Evolutionary conservation across 345 rosid genomes (phyloP), one percentile per base, ranked within the genome.

Genomic region (Cochlearia excelsa): DNA sequence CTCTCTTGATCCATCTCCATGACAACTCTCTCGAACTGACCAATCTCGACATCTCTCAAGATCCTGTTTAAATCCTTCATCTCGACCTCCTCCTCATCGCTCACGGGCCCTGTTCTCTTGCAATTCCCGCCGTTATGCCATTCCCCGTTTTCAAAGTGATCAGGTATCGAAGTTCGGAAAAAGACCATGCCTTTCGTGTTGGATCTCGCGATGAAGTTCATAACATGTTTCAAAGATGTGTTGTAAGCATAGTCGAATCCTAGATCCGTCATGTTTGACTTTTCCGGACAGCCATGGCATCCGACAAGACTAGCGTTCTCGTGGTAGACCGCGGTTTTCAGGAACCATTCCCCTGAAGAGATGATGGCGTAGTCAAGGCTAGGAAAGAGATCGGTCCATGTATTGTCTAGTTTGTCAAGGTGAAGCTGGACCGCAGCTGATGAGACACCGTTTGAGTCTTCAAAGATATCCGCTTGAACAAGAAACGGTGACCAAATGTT

Each of bases 281-380:
- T 75, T 61, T 78, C 78, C 0, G 84, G 77, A 66, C 99, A 93
- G 68, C 82, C 70, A 71, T 93, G 96, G 77, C 99, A 93, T 71
- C 95, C 97, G 0, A 85, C 59, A 0, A 30, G 57, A 1, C 59
- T 79, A 49, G 72, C 73, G 35, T 87, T 83, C 75, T 85, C 95
- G 34, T 93, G 80, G 75, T 93, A 93, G 58, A 93, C 62, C 3
- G 97, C 81, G 10, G 89, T 81, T 76, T 87, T 89, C 51, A 93
- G 82, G 72, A 79, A 93, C 99, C 99, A 93, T 78, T 89, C 88
- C 46, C 99, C 99, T 0, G 95, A 89, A 1, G 99, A 93, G 70
- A 93, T 75, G 59, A 93, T 84, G 30, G 76, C 69, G 72, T 84
- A 89, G 71, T 93, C 95, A 28, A 82, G 61, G 69, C 67, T 78